Evolutionary conservation across 2,329 filamentous ascomycete species (phyloP).

Genomic region (Pseudohalonectria lignicola): DNA sequence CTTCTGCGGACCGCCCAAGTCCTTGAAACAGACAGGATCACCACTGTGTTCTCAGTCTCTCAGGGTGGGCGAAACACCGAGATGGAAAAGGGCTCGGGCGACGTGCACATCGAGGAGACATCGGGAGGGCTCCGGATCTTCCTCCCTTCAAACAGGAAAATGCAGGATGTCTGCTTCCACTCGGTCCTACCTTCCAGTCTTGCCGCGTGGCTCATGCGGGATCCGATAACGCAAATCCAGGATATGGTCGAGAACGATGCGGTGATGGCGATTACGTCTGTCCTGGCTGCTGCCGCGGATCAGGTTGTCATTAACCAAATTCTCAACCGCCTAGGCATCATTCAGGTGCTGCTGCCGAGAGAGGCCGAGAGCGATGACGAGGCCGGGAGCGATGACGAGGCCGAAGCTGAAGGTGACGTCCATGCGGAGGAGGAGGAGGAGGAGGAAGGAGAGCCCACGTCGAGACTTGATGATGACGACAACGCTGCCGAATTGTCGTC

Average conservation of each 20-base stretch:
- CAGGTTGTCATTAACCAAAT: not conserved
- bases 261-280: not conserved
- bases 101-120: constrained; percentile 18
- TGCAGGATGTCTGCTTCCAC: constrained; percentile 17
- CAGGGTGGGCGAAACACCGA: constrained; percentile 13
- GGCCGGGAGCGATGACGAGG: not conserved
- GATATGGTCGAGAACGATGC: constrained; percentile 3
- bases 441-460: not conserved
- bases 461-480: not conserved
- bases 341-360: not conserved
- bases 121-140: constrained; percentile 14
- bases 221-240: constrained; percentile 8
- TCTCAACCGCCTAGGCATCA: not conserved
- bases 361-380: not conserved
- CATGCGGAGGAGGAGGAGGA: not conserved
- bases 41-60: constrained; percentile 13
- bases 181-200: constrained; percentile 15
- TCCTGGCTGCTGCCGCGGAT: not conserved
- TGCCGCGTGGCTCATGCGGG: constrained; percentile 22
- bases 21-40: constrained; percentile 19
- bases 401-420: not conserved
- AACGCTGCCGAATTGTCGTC: not conserved
- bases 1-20: constrained; percentile 11
- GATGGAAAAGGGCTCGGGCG: constrained; percentile 9
- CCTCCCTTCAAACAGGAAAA: constrained; percentile 15